phyloP scores from a whole-genome alignment of 192 early-diverging fungal genomes.

The Backusella parvicylindrica region DNA sequence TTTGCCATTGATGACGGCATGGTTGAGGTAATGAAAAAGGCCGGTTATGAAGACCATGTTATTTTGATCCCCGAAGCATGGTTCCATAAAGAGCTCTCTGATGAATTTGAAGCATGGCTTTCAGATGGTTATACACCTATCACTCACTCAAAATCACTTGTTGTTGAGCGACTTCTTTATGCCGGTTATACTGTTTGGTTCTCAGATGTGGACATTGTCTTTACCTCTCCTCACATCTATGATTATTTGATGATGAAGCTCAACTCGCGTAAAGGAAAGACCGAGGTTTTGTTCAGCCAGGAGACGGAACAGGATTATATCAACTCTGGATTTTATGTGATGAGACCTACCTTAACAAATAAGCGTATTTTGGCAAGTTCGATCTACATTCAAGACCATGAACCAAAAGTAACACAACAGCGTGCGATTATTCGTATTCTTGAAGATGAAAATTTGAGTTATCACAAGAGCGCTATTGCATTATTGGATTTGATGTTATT shows the following conservation, averaged over 20 bases:
- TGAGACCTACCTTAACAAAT: slow-evolving; percentile 28
- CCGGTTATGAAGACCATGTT: slow-evolving; percentile 29
- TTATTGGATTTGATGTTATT: slow-evolving; percentile 34
- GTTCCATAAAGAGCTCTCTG: slow-evolving; percentile 31
- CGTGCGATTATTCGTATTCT: slow-evolving; percentile 32
- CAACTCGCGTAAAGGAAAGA: slow-evolving; percentile 9
- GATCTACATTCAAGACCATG: slow-evolving; percentile 25
- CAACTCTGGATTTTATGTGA: slow-evolving; percentile 36
- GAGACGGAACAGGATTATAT: slow-evolving; percentile 30
- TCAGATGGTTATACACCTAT: slow-evolving; percentile 31
- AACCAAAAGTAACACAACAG: slow-evolving; percentile 33
- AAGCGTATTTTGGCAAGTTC: slow-evolving; percentile 30
- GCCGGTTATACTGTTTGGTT: slow-evolving; percentile 34
- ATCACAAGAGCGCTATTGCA: slow-evolving; percentile 20
- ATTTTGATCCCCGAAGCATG: slow-evolving; percentile 32
- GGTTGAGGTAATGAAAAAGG: slow-evolving; percentile 21
- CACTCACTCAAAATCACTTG: slow-evolving; percentile 38
- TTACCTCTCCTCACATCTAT: slow-evolving; percentile 27
- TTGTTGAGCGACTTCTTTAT: slow-evolving; percentile 36
- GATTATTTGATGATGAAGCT: slow-evolving; percentile 27
- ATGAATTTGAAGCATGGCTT: slow-evolving; percentile 21
- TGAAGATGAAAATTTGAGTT: slow-evolving; percentile 20
- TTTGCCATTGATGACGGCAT: slow-evolving; percentile 37
- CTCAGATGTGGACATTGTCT: slow-evolving; percentile 41
- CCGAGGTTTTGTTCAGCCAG: slow-evolving; percentile 30